A percentile compares a stretch with the other conserved stretches of the same genome.
Conservation (phyloP, 116 monocot species). For the Cymodocea nodosa region DNA sequence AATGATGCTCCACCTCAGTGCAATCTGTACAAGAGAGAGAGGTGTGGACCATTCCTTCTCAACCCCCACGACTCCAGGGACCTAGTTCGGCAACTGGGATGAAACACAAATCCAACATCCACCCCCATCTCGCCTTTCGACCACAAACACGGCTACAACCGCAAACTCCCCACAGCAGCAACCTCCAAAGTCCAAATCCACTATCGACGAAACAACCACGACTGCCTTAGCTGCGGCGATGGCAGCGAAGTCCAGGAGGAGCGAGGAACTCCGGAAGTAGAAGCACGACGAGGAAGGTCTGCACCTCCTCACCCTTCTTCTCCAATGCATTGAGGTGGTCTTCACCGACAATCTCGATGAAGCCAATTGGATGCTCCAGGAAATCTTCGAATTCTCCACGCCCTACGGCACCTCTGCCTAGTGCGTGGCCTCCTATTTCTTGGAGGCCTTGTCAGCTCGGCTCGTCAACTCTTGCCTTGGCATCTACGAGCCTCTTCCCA, state of each 20-base stretch:
- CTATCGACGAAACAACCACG: slow-evolving; percentile 15
- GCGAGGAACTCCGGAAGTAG: slow-evolving; percentile 52
- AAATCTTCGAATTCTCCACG: slow-evolving; percentile 89
- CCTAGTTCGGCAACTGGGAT: slow-evolving; percentile 9
- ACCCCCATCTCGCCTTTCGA: neutral
- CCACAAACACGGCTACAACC: neutral
- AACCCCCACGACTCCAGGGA: neutral
- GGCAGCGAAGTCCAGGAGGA: slow-evolving; percentile 14
- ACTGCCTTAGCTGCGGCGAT: slow-evolving; percentile 7
- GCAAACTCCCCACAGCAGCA: slow-evolving; percentile 8
- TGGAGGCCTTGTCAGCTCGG: slow-evolving; percentile 92
- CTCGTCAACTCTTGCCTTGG: slow-evolving; percentile 85
- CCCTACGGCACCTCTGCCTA: slow-evolving; percentile 92
- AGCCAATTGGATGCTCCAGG: slow-evolving; percentile 63
- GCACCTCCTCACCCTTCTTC: slow-evolving; percentile 83
- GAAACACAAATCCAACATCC: neutral
- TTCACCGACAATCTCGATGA: slow-evolving; percentile 80
- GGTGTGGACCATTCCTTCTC: slow-evolving; percentile 2
- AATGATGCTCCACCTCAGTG: neutral
- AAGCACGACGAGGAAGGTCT: slow-evolving; percentile 86
- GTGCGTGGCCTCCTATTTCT: slow-evolving; percentile 96
- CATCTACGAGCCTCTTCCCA: slow-evolving; percentile 57
- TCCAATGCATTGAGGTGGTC: slow-evolving; percentile 89
- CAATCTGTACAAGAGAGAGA: slow-evolving; percentile 5
- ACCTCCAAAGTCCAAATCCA: slow-evolving; percentile 3